A percentile compares a stretch with the other conserved stretches of the same genome.
Evolutionary conservation across 2,329 filamentous ascomycete species (phyloP).

Genomic region (Lizonia empirigonia): DNA sequence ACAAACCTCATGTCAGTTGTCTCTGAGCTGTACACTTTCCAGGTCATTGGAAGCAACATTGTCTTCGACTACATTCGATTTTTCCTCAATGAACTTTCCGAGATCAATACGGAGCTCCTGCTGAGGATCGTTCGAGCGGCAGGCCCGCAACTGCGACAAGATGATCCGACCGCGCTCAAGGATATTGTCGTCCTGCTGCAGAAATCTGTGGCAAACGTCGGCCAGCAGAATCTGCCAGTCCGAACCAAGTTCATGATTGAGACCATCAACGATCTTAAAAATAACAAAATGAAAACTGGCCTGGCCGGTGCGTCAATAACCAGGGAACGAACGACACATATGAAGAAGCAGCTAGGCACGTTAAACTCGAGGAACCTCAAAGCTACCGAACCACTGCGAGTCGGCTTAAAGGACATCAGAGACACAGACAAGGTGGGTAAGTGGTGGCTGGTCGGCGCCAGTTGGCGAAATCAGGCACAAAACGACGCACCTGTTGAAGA

Average conservation of each 20-base stretch:
- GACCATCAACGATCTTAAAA: conserved; percentile 91
- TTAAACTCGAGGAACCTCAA: conserved; percentile 73
- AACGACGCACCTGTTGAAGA: conserved; percentile 47
- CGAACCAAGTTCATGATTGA: conserved; percentile 98
- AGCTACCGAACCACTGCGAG: conserved; percentile 78
- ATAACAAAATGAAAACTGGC: conserved; percentile 84
- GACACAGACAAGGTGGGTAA: conserved; percentile 87
- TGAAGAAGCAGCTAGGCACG: conserved; percentile 85
- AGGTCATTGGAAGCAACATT: conserved; percentile 79
- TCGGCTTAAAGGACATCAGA: conserved; percentile 80
- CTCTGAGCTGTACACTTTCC: conserved; percentile 89
- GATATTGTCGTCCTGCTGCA: conserved; percentile 84
- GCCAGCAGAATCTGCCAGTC: conserved; percentile 75
- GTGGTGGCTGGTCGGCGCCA: conserved; percentile 99
- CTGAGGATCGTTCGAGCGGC: conserved; percentile 80
- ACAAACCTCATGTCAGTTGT: conserved; percentile 82
- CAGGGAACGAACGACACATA: conserved; percentile 81
- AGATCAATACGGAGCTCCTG: conserved; percentile 86
- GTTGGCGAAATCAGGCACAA: conserved; percentile 65
- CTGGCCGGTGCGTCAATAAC: conserved; percentile 72
- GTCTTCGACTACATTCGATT: conserved; percentile 90
- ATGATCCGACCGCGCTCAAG: conserved; percentile 86
- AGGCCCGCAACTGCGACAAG: conserved; percentile 81
- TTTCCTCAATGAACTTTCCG: conserved; percentile 75
- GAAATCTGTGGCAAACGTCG: conserved; percentile 69